Conservation (phyloP, 73 alveolate genomes). For the Paramecium tetraurelia region DNA sequence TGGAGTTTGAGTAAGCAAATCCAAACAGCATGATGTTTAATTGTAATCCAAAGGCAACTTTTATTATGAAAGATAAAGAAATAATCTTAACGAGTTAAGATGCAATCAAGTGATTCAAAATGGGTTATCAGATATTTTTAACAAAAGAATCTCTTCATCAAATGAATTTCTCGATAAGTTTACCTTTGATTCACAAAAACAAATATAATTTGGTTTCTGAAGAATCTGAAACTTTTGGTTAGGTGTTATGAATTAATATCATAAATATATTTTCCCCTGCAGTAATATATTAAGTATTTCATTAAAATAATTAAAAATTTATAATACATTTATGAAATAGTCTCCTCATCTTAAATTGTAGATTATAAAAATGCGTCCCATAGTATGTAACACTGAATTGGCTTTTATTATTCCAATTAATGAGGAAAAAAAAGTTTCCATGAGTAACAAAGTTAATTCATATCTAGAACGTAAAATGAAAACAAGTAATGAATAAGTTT, state of each 20-base stretch:
- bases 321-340: neutral
- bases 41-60: slow-evolving; percentile 64
- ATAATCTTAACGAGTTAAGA: too few relatives aligned
- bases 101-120: neutral
- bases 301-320: neutral
- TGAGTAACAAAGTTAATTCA: neutral
- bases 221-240: neutral
- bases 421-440: neutral
- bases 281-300: neutral
- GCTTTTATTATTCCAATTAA: neutral
- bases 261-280: neutral
- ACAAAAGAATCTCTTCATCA: neutral
- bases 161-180: neutral
- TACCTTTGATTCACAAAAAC: too few relatives aligned
- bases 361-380: neutral
- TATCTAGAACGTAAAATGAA: neutral
- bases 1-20: slow-evolving; percentile 69
- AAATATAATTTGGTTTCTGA: neutral
- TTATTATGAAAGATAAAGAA: too few relatives aligned
- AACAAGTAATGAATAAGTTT: neutral
- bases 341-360: neutral
- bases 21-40: slow-evolving; percentile 63
- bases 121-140: neutral
- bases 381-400: neutral
- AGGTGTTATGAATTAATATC: neutral